Percentiles rank a stretch among this genome's conserved stretches.
Evolutionary conservation across 768 basidiomycete genomes (phyloP).

Genomic region (Trichaptum fuscoviolaceum): DNA sequence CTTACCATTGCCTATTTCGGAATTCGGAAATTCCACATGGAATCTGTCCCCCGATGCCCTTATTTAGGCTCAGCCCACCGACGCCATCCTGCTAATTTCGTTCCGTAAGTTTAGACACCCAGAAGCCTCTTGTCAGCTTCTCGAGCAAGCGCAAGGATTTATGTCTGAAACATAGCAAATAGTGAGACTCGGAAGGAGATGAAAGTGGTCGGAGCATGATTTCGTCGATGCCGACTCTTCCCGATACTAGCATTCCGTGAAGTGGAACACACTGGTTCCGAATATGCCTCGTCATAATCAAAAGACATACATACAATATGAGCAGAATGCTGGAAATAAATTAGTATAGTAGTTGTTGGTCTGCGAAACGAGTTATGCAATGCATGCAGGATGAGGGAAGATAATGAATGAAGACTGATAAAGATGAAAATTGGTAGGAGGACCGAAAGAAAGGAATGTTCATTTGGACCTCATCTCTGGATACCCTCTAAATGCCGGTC

Average conservation of each 20-base stretch:
- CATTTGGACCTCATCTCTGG: background rate
- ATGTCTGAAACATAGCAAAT: background rate
- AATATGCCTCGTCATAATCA: background rate
- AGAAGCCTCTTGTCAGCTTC: background rate
- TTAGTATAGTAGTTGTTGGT: background rate
- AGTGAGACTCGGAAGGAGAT: too few relatives aligned
- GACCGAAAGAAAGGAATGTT: slow-evolving; percentile 1
- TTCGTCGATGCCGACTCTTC: background rate
- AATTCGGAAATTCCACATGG: background rate
- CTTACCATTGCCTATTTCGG: background rate
- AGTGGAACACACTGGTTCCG: too few relatives aligned
- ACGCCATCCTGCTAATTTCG: background rate
- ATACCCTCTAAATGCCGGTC: background rate
- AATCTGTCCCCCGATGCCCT: background rate
- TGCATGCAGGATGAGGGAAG: background rate
- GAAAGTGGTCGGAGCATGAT: too few relatives aligned
- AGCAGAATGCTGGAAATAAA: background rate
- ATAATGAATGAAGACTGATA: background rate
- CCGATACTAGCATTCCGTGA: background rate
- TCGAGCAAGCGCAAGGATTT: background rate
- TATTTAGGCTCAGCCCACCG: background rate
- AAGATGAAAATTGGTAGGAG: background rate
- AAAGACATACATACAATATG: background rate
- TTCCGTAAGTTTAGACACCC: background rate
- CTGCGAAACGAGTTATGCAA: background rate